Evolutionary conservation across 306 rosid genomes (phyloP).

Genomic region (Rosa rugosa): DNA sequence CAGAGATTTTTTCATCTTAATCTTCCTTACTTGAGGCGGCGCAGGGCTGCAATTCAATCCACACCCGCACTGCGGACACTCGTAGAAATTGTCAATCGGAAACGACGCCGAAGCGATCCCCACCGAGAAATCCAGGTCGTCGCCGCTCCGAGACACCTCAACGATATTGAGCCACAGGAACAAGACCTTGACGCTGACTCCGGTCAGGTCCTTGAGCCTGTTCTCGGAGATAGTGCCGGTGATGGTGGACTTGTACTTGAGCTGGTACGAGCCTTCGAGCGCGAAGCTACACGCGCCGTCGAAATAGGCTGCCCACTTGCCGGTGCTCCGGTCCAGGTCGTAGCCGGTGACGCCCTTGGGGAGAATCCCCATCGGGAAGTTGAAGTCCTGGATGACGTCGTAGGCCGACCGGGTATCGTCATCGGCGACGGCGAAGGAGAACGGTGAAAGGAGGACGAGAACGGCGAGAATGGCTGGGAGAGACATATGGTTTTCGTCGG

Average conservation of each 20-base stretch:
- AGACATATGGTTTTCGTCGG: slow-evolving; percentile 32
- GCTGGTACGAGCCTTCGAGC: slow-evolving; percentile 62
- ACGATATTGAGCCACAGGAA: slow-evolving; percentile 77
- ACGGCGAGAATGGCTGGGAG: slow-evolving; percentile 21
- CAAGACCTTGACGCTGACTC: slow-evolving; percentile 74
- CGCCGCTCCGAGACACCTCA: slow-evolving; percentile 56
- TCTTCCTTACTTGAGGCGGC: slow-evolving; percentile 37
- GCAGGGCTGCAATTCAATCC: slow-evolving; percentile 57
- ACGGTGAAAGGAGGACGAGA: slow-evolving; percentile 20
- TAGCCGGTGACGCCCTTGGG: slow-evolving; percentile 60
- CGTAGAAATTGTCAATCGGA: slow-evolving; percentile 62
- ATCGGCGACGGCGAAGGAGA: not conserved
- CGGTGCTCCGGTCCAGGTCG: slow-evolving; percentile 47
- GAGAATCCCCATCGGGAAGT: slow-evolving; percentile 70
- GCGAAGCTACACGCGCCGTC: slow-evolving; percentile 69
- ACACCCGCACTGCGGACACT: slow-evolving; percentile 74
- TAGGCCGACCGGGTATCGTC: slow-evolving; percentile 44
- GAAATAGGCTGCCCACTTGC: slow-evolving; percentile 51
- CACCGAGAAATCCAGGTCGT: slow-evolving; percentile 64
- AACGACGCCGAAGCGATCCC: slow-evolving; percentile 79
- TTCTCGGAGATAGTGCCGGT: slow-evolving; percentile 51
- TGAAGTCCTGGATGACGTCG: slow-evolving; percentile 43
- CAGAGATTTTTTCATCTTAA: slow-evolving; percentile 48
- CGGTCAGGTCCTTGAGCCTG: slow-evolving; percentile 48
- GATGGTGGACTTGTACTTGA: slow-evolving; percentile 67